Evolutionary conservation across 2,329 filamentous ascomycete genomes (phyloP).

Genomic region (Apiospora arundinis): DNA sequence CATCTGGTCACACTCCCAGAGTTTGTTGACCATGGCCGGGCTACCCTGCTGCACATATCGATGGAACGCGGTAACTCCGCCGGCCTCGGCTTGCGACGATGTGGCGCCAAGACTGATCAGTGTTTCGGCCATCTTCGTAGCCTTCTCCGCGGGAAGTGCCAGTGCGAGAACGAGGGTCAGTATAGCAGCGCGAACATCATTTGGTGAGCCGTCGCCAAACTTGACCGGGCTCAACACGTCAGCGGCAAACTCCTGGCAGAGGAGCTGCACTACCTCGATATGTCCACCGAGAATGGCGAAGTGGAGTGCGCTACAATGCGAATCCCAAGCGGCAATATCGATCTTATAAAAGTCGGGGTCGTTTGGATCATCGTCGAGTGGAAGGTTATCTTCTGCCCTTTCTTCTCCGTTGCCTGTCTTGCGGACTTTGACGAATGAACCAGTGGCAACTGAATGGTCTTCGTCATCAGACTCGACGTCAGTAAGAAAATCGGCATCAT

Average conservation of each 20-base stretch:
- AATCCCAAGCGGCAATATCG: constrained; percentile 82
- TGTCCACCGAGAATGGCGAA: constrained; percentile 79
- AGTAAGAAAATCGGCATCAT: constrained; percentile 38
- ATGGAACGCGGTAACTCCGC: constrained; percentile 70
- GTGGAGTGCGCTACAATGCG: constrained; percentile 75
- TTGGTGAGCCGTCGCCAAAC: constrained; percentile 45
- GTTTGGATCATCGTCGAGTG: constrained; percentile 61
- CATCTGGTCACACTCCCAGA: constrained; percentile 63
- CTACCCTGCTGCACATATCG: constrained; percentile 63
- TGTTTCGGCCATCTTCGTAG: constrained; percentile 67
- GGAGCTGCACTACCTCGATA: constrained; percentile 68
- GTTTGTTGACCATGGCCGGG: constrained; percentile 52
- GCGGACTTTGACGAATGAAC: constrained; percentile 75
- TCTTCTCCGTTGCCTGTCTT: constrained; percentile 44
- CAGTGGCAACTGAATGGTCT: constrained; percentile 63
- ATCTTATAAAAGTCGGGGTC: constrained; percentile 83
- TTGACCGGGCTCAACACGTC: constrained; percentile 80
- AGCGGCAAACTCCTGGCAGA: constrained; percentile 77
- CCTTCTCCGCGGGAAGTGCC: constrained; percentile 66
- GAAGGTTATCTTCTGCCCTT: constrained; percentile 48
- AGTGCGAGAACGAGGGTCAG: constrained; percentile 74
- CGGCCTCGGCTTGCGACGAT: constrained; percentile 72
- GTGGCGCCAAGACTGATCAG: constrained; percentile 76
- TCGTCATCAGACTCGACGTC: constrained; percentile 58
- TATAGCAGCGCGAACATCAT: constrained; percentile 55